Conservation (phyloP, 2,329 filamentous ascomycete genomes). For the Epichloe elymi region DNA sequence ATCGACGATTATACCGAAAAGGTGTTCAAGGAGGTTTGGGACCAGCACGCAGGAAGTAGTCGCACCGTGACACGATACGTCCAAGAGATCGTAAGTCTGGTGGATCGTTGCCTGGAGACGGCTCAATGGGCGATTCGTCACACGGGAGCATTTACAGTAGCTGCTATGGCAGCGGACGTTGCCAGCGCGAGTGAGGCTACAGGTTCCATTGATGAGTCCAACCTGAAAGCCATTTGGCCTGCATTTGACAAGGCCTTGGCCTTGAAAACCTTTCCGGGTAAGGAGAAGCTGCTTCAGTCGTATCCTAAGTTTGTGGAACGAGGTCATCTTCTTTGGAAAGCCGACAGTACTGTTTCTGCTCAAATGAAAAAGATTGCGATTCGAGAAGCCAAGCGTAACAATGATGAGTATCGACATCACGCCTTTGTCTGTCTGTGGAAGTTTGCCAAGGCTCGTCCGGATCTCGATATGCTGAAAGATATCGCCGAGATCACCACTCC, state of each 20-base stretch:
- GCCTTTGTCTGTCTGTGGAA: slow-evolving; percentile 61
- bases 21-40: slow-evolving; percentile 77
- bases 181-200: slow-evolving; percentile 42
- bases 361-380: slow-evolving; percentile 69
- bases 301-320: slow-evolving; percentile 67
- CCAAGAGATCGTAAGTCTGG: slow-evolving; percentile 62
- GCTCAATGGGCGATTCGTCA: slow-evolving; percentile 87
- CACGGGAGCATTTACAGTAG: slow-evolving; percentile 68
- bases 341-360: slow-evolving; percentile 38
- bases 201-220: slow-evolving; percentile 45
- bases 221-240: slow-evolving; percentile 62
- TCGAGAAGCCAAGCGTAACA: slow-evolving; percentile 84
- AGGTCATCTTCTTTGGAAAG: slow-evolving; percentile 43
- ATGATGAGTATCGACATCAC: slow-evolving; percentile 67
- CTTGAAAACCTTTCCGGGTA: slow-evolving; percentile 86
- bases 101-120: slow-evolving; percentile 56
- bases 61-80: slow-evolving; percentile 75
- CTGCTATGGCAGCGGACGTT: slow-evolving; percentile 57
- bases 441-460: slow-evolving; percentile 53
- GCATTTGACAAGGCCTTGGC: slow-evolving; percentile 67
- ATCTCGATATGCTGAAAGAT: slow-evolving; percentile 57
- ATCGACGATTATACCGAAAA: slow-evolving; percentile 65
- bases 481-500: slow-evolving; percentile 51
- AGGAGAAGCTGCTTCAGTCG: slow-evolving; percentile 69
- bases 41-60: slow-evolving; percentile 75